Evolutionary conservation across 768 basidiomycete genomes (phyloP), one percentile per base, ranked within the genome.

Genomic region (Trametes villosa): DNA sequence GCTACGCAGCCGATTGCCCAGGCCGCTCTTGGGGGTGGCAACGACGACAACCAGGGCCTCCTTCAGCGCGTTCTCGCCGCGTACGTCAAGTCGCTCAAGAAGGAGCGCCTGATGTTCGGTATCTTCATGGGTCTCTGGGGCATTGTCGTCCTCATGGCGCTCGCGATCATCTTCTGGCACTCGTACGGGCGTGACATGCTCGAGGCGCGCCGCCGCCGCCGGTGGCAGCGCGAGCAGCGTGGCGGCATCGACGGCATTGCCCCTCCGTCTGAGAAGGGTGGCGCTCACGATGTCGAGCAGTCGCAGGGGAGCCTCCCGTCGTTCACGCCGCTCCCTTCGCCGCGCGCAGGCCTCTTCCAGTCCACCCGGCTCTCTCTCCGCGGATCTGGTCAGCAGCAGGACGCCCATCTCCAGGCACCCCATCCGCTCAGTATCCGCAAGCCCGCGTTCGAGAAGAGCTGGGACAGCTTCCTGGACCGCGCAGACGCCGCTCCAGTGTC

Each of bases 81-180:
- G 11, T 98, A 97, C 70, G 84, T 87, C 15, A 74, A 76, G 12
- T 82, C 86, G 20, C 77, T 98, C 65, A 80, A 86, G 76, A 88
- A 88, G 71, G 94, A 97, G 72, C 85, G 90, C 33, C 71, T 93
- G 61, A 91, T 94, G 80, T 97, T 96, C 71, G 72, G 73, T 2
- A 79, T 96, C 64, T 94, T 97, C 77, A 80, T 96, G 65, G 88
- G 76, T 0, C 77, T 98, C 2, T 98, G 95, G 94, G 83, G 76
- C 18, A 40, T 93, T 36, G 92, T 97, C 45, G 86, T 94, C 29
- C 68, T 96, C 59, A 89, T 96, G 83, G 96, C 84, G 15, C 69
- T 93, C 29, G 70, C 69, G 58, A 75, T 92, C 67, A 76, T 94
- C 42, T 76, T 89, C 49, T 93, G 89, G 89, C 83, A 92, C 69